These are phyloP conservation scores for Plantago elongata DNA, from an alignment of 257 asterid genomes.

Conservation along the genomic window DNA sequence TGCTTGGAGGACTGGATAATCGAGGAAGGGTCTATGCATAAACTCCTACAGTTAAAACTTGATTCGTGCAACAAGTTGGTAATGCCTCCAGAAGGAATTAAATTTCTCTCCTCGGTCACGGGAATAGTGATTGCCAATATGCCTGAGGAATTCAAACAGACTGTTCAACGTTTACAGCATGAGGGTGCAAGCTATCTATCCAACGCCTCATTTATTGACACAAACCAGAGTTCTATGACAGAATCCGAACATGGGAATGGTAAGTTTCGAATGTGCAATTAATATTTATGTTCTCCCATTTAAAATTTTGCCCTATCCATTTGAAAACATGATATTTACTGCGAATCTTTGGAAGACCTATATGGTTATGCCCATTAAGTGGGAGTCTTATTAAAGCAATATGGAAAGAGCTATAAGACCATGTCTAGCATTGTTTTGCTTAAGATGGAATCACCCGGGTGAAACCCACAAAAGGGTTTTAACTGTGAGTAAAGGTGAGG, in stretches of 20 bases:
- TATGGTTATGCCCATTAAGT: too few relatives aligned
- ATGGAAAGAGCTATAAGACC: too few relatives aligned
- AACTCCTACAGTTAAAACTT: constrained; percentile 33
- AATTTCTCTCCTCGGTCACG: constrained; percentile 29
- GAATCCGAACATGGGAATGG: not conserved
- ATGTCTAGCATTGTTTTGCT: too few relatives aligned
- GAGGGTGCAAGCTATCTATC: constrained; percentile 29
- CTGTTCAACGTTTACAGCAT: constrained; percentile 30
- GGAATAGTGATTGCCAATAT: constrained; percentile 41
- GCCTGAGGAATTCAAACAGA: constrained; percentile 36
- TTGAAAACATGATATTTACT: too few relatives aligned
- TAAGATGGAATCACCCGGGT: too few relatives aligned
- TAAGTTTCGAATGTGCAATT: not conserved
- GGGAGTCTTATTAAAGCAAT: too few relatives aligned
- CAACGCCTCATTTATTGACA: constrained; percentile 25
- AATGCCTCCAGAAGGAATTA: constrained; percentile 46
- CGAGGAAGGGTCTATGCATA: constrained; percentile 42
- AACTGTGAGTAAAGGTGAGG: too few relatives aligned
- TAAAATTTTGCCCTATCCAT: too few relatives aligned
- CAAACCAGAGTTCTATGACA: not conserved
- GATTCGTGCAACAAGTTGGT: constrained; percentile 36
- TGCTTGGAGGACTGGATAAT: constrained; percentile 41
- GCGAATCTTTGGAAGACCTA: too few relatives aligned
- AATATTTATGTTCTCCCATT: not conserved
- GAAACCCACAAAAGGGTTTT: too few relatives aligned